phyloP scores from a whole-genome alignment of 106 monocot genomes.

The Posidonia australis region DNA sequence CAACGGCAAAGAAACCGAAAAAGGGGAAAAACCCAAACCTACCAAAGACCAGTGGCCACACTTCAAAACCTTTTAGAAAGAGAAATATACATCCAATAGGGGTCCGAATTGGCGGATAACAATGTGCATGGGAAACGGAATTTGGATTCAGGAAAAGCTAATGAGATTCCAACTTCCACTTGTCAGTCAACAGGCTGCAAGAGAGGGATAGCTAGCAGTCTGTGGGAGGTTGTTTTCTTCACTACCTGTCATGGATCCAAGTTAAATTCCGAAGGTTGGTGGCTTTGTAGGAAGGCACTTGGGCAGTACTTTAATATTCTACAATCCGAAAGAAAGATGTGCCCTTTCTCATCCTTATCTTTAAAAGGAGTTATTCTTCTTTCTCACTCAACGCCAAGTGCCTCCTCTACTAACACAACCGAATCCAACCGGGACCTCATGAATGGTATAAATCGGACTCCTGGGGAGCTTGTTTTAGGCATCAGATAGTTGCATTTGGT shows the following conservation, averaged over 20 bases:
- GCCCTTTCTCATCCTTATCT: background rate
- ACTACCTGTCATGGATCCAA: no score
- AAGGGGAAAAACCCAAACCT: no score
- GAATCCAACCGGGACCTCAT: background rate
- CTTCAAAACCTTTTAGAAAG: no score
- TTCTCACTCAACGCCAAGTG: background rate
- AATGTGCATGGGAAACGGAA: background rate
- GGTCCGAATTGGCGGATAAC: no score
- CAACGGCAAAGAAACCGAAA: no score
- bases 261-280: background rate
- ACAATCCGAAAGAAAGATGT: background rate
- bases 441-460: slow-evolving; percentile 5
- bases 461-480: background rate
- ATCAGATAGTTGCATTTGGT: background rate
- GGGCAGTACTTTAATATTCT: background rate
- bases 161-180: background rate
- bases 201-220: no score
- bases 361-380: background rate
- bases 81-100: no score
- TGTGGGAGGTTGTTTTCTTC: no score
- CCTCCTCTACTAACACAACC: background rate
- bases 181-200: no score
- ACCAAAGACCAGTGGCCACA: no score
- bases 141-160: background rate
- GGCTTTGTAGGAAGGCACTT: background rate